These are phyloP conservation scores for Erysimum cheiranthoides DNA, from an alignment of 345 rosid genomes.

Conservation along the genomic window DNA sequence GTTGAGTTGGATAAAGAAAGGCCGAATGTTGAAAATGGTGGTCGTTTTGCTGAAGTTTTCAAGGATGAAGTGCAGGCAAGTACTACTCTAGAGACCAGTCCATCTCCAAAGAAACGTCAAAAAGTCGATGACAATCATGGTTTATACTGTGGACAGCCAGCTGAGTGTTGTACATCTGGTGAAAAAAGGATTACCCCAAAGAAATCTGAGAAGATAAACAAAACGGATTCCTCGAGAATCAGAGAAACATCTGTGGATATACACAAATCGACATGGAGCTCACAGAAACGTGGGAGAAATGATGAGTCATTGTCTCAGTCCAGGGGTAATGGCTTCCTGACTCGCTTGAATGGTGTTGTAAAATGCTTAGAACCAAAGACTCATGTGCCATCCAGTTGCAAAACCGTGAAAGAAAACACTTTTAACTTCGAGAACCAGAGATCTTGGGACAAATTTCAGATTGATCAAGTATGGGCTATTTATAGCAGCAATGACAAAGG, in stretches of 20 bases:
- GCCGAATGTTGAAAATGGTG: slow-evolving; percentile 34
- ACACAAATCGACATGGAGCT: slow-evolving; percentile 41
- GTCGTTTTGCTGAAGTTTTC: slow-evolving; percentile 23
- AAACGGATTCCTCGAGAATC: slow-evolving; percentile 42
- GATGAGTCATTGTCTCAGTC: slow-evolving; percentile 40
- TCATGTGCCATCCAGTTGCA: slow-evolving; percentile 26
- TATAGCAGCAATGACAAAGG: slow-evolving; percentile 45
- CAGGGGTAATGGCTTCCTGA: slow-evolving; percentile 27
- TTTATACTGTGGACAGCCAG: slow-evolving; percentile 23
- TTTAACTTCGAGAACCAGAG: slow-evolving; percentile 51
- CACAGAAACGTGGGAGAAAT: slow-evolving; percentile 40
- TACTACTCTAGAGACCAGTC: slow-evolving; percentile 26
- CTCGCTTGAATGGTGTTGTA: slow-evolving; percentile 1
- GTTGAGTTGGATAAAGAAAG: slow-evolving; percentile 24
- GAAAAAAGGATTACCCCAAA: slow-evolving; percentile 33
- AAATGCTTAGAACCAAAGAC: slow-evolving; percentile 24
- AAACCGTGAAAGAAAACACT: slow-evolving; percentile 30
- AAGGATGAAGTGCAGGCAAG: slow-evolving; percentile 37
- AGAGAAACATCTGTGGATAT: slow-evolving; percentile 54
- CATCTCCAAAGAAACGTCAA: slow-evolving; percentile 41
- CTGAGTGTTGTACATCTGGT: slow-evolving; percentile 10
- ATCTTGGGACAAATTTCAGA: slow-evolving; percentile 50
- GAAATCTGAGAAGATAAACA: slow-evolving; percentile 29
- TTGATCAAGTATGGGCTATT: slow-evolving; percentile 62
- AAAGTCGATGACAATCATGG: slow-evolving; percentile 25